Evolutionary conservation across 1,284 basidiomycete genomes (phyloP).

Genomic region (Ganoderma lucidum): DNA sequence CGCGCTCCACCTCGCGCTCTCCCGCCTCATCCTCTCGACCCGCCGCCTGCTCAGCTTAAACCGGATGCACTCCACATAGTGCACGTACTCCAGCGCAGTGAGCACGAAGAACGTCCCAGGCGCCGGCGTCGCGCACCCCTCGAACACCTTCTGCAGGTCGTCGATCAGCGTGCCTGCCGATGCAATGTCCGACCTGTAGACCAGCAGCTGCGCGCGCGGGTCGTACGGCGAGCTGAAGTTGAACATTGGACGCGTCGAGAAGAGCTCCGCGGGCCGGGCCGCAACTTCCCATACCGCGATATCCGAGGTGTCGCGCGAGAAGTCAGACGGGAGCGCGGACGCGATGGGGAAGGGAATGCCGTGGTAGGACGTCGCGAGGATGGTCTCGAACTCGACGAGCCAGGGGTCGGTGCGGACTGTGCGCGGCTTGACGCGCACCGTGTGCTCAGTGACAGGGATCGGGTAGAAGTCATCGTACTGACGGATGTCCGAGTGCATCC

Average conservation of each 20-base stretch:
- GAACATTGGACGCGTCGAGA: background rate
- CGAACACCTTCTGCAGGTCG: constrained; percentile 13
- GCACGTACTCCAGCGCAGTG: constrained; percentile 35
- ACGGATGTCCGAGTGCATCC: constrained; percentile 39
- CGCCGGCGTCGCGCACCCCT: constrained; percentile 22
- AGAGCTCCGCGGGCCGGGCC: background rate
- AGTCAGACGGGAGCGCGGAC: background rate
- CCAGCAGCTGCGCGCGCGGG: constrained; percentile 8
- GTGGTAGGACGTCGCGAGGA: constrained; percentile 39
- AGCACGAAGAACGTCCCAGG: constrained; percentile 33
- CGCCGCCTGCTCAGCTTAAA: constrained; percentile 41
- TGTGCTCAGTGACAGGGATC: constrained; percentile 41
- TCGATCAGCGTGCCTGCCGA: background rate
- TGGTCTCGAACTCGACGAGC: constrained; percentile 43
- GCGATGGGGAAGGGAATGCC: constrained; percentile 43
- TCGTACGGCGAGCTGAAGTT: constrained; percentile 9
- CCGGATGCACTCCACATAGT: constrained; percentile 30
- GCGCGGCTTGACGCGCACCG: constrained; percentile 32
- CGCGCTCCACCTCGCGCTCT: constrained; percentile 23
- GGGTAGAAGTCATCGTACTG: constrained; percentile 40
- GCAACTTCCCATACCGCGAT: constrained; percentile 8
- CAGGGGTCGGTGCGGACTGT: constrained; percentile 43
- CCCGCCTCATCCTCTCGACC: constrained; percentile 29
- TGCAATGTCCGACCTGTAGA: constrained; percentile 5
- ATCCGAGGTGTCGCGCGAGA: constrained; percentile 1